Evolutionary conservation across 1,139 yeast species (phyloP), one percentile per base, ranked within the genome.

Genomic region (Barnettozyma hawaiiensis): DNA sequence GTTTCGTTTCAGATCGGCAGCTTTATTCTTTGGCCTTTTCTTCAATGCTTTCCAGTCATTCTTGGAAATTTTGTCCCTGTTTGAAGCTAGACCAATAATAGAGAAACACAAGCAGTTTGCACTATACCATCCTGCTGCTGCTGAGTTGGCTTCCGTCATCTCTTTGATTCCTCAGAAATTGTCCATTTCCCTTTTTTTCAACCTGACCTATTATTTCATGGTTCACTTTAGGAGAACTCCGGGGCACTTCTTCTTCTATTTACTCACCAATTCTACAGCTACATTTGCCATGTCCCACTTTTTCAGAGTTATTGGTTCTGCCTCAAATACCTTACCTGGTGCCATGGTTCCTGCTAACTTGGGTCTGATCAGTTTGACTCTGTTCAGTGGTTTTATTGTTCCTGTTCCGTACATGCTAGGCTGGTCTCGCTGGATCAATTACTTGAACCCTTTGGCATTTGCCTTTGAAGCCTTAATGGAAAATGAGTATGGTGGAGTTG

Each of bases 341-440:
- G 85, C 90, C 11, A 76, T 83, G 80, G 76, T 85, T 21, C 87
- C 89, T 2, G 84, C 90, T 2, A 70, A 86, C 16, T 62, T 82
- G 41, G 54, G 82, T 40, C 65, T 85, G 51, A 64, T 81, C 47
- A 81, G 77, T 4, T 58, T 84, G 62, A 69, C 78, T 14, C 71
- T 82, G 59, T 83, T 72, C 62, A 78, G 87, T n/a, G 94, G 94
- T 45, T 85, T 83, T 62, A 80, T 78, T 28, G 70, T 84, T 49
- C 92, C 92, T 26, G 73, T 73, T 43, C 73, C 75, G 8, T 69
- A 71, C 44, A 81, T 84, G 84, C 72, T 76, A 46, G 83, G 85
- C 24, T 85, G 95, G 94, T 76, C 84, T 31, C 70, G 82, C 50
- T 85, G 94, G 92, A 77, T 85, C 54, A 80, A 79, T 63, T 84